Percentiles rank a stretch among this genome's conserved stretches.
Conservation (phyloP, 768 basidiomycete genomes). For the Macrolepiota fuliginosa region DNA sequence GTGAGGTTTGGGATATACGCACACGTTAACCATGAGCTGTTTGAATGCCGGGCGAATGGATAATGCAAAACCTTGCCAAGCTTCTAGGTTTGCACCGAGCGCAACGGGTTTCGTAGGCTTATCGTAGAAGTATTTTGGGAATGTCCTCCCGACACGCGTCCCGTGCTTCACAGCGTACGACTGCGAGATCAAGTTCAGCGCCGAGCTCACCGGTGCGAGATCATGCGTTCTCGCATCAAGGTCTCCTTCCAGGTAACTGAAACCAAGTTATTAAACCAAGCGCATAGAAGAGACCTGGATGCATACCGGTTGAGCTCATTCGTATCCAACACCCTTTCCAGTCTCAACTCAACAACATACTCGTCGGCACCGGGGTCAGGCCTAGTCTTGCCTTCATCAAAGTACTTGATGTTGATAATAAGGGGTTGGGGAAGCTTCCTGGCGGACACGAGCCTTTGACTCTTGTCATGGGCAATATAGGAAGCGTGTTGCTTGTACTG, state of each 20-base stretch:
- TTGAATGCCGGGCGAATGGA: conserved; percentile 46
- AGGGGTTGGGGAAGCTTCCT: conserved; percentile 40
- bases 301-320: conserved; percentile 29
- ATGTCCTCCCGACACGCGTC: conserved; percentile 45
- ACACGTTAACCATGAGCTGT: conserved; percentile 51
- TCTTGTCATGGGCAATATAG: conserved; percentile 50
- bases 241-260: conserved; percentile 48
- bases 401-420: conserved; percentile 32
- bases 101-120: conserved; percentile 20
- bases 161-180: conserved; percentile 41
- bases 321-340: conserved; percentile 33
- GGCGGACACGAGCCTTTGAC: conserved; percentile 42
- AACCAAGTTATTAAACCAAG: not conserved
- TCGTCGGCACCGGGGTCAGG: conserved; percentile 30
- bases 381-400: conserved; percentile 33
- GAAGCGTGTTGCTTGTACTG: conserved; percentile 30
- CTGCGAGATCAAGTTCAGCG: conserved; percentile 55
- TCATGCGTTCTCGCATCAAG: conserved; percentile 40
- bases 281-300: not conserved
- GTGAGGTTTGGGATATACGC: conserved; percentile 11
- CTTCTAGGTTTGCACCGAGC: conserved; percentile 28
- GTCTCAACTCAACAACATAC: conserved; percentile 38
- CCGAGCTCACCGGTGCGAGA: conserved; percentile 45
- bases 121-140: conserved; percentile 47
- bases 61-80: conserved; percentile 41